These are phyloP conservation scores for Prunella vulgaris DNA, from an alignment of 257 asterid species.

Conservation along the genomic window DNA sequence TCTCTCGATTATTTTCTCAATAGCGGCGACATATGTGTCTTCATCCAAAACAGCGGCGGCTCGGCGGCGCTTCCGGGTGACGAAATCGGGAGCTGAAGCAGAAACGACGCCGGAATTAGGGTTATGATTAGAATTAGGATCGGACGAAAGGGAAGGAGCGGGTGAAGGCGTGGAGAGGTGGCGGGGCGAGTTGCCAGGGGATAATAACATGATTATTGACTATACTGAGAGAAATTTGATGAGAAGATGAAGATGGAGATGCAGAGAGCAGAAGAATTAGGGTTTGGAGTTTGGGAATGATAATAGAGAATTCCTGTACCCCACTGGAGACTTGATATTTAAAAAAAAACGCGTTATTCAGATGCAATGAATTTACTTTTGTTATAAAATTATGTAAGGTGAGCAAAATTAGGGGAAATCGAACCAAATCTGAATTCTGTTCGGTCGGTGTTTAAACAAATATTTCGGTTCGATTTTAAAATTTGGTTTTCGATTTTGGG, in stretches of 20 bases:
- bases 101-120: constrained; percentile 22
- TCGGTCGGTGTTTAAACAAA: no score
- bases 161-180: constrained; percentile 76
- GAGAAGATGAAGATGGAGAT: not conserved
- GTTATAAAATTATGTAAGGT: no score
- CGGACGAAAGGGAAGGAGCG: constrained; percentile 35
- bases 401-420: no score
- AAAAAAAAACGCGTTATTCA: not conserved
- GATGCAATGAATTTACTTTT: not conserved
- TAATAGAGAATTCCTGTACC: not conserved
- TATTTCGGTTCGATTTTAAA: no score
- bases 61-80: constrained; percentile 36
- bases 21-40: constrained; percentile 76
- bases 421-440: no score
- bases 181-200: constrained; percentile 96
- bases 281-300: constrained; percentile 9
- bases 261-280: constrained; percentile 14
- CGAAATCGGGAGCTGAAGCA: constrained; percentile 13
- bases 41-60: constrained; percentile 63
- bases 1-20: constrained; percentile 92
- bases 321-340: not conserved
- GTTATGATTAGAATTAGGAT: constrained; percentile 13
- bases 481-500: no score
- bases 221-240: not conserved
- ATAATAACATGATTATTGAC: constrained; percentile 47